Base-by-base conservation (phyloP, 2,329 filamentous ascomycete species). In the Aspergillus latus region DNA sequence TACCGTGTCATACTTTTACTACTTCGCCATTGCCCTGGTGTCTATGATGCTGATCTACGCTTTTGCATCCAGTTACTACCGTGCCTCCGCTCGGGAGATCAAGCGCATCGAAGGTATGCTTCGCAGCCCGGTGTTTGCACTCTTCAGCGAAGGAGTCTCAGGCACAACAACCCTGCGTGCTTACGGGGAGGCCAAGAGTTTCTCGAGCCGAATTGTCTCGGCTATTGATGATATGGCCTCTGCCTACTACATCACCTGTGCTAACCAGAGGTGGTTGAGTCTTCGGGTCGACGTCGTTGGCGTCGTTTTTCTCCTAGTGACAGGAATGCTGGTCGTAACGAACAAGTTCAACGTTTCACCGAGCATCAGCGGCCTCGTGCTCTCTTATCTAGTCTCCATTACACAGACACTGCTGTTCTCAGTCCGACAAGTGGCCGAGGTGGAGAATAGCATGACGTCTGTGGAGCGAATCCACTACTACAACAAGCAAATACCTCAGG, bases 51-150 rank as follows among this genome's bases (percentile, higher is more conserved):
- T n/a, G n/a, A n/a, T n/a, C n/a, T n/a, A n/a, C n/a, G n/a, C n/a
- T n/a, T n/a, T n/a, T n/a, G n/a, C n/a, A n/a, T n/a, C 59, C 66
- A 83, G 39, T 1, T 39, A 50, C 21, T 45, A 39, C 37, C 93
- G 89, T 66, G 79, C 81, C 15, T 88, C 83, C 1, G 88, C 89
- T 0, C 80, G 90, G 40, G 88, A 91, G 34, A 80, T 88, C 59
- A 93, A 92, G 74, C 81, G 90, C 3, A 80, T 93, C 1, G 89
- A 93, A 70, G 89, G 36, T 13, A 86, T 61, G 89, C 82, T 2
- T 82, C 85, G 54, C 92, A 91, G 71, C 89, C 90, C 90, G 0
- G 84, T 93, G 0, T 92, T 91, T 63, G 89, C 92, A 69, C 85
- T 90, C 60, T 92, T 92, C 64, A 86, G 86, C 9, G 85, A 87